Evolutionary conservation across 1,284 basidiomycete species (phyloP).

Genomic region (Phlebopus sp.): DNA sequence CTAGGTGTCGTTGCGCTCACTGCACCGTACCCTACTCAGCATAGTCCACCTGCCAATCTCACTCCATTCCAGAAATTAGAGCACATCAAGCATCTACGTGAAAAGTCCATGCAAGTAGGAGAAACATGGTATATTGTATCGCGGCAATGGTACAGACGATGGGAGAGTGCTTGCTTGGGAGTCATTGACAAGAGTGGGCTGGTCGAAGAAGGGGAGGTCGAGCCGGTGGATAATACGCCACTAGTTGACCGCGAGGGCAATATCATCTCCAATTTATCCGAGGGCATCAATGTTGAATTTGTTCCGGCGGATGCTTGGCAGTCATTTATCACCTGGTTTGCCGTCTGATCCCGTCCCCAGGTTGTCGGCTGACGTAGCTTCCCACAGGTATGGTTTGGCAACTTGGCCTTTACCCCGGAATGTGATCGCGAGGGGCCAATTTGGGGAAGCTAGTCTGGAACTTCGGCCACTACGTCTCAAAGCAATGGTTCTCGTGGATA

Average conservation of each 20-base stretch:
- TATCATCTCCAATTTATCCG: slow-evolving; percentile 47
- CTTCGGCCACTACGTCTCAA: slow-evolving; percentile 73
- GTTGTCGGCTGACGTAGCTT: slow-evolving; percentile 7
- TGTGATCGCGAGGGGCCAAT: slow-evolving; percentile 60
- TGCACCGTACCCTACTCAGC: slow-evolving; percentile 22
- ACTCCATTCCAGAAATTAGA: slow-evolving; percentile 46
- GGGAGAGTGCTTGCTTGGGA: slow-evolving; percentile 69
- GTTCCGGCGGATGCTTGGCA: slow-evolving; percentile 76
- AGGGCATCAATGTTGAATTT: slow-evolving; percentile 77
- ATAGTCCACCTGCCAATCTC: slow-evolving; percentile 24
- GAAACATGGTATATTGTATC: slow-evolving; percentile 81
- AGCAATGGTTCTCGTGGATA: slow-evolving; percentile 48
- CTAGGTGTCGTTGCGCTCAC: slow-evolving; percentile 24
- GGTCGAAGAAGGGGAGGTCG: slow-evolving; percentile 59
- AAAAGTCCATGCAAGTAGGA: slow-evolving; percentile 52
- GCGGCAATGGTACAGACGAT: slow-evolving; percentile 69
- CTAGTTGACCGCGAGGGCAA: slow-evolving; percentile 57
- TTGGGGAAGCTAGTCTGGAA: slow-evolving; percentile 64
- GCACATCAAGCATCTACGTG: slow-evolving; percentile 47
- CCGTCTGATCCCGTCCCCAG: slow-evolving; percentile 11
- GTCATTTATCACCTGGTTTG: slow-evolving; percentile 65
- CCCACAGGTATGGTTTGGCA: slow-evolving; percentile 66
- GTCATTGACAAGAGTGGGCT: slow-evolving; percentile 63
- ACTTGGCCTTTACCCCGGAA: slow-evolving; percentile 56
- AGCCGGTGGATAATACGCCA: slow-evolving; percentile 70